Conservation (phyloP, 1,284 basidiomycete genomes). For the Melampsora occidentalis region DNA sequence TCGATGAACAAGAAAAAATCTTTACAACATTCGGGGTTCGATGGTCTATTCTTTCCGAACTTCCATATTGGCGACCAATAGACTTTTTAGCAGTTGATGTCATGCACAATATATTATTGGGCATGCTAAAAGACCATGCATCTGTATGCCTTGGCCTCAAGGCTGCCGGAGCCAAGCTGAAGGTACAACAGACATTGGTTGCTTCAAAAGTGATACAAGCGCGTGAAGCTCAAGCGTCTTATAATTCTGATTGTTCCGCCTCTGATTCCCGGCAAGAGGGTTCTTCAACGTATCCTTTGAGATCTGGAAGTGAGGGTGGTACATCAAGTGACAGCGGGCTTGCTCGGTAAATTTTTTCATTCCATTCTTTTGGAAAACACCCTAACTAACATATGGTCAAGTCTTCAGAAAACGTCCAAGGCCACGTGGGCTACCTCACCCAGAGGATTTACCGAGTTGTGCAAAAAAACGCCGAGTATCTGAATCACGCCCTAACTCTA, state of each 20-base stretch:
- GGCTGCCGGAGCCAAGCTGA: slow-evolving; percentile 9
- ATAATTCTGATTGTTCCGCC: neutral
- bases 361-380: too few species aligned
- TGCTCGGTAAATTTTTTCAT: too few species aligned
- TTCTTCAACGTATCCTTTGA: too few species aligned
- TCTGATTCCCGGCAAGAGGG: too few species aligned
- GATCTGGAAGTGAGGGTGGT: too few species aligned
- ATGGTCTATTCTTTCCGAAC: slow-evolving; percentile 5
- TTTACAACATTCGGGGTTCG: slow-evolving; percentile 1
- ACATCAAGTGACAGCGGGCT: too few species aligned
- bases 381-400: too few species aligned
- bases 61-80: slow-evolving; percentile 29
- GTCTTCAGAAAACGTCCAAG: too few species aligned
- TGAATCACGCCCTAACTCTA: too few species aligned
- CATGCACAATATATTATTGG: slow-evolving; percentile 21
- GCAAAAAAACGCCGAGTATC: too few species aligned
- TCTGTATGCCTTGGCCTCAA: slow-evolving; percentile 8
- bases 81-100: slow-evolving; percentile 11
- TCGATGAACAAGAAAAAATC: neutral
- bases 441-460: too few species aligned
- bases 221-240: neutral
- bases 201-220: neutral
- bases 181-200: neutral
- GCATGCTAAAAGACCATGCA: slow-evolving; percentile 23
- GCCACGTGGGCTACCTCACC: too few species aligned